Evolutionary conservation across 371 early-diverging fungal genomes (phyloP), one percentile per base, ranked within the genome.

Genomic region (Mortierella sp.): DNA sequence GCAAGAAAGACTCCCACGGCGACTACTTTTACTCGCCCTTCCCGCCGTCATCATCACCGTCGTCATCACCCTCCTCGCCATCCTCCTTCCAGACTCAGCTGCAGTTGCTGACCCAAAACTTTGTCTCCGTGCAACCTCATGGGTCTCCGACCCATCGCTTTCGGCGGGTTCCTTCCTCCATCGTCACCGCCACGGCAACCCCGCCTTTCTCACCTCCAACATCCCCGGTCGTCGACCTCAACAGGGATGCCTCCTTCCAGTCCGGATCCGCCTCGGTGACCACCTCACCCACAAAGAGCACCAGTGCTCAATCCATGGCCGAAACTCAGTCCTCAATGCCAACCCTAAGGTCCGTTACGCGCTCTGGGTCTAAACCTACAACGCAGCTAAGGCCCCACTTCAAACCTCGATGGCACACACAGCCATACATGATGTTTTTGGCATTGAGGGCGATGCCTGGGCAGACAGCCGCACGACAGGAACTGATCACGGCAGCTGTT

Each of bases 371-470:
- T 25, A 56, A 56, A 28, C 39, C 21, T 9, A 45, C 19, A 8
- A 51, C 72, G 3, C 64, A 66, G 2, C 31, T 41, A 29, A 59
- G 74, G 29, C 55, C 67, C 5, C 63, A 67, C 25, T 54, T 74
- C 49, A 79, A 74, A 44, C 94, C 94, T 14, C 82, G 95, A 25
- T 95, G 95, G 95, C 93, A 93, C 54, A 93, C 88, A 54, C 95
- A 95, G 68, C 87, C 89, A 19, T 93, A 92, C 76, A 80, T 94
- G 73, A 81, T 95, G 64, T 92, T 88, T 65, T 76, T 94, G 57
- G 91, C 93, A 10, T 71, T 95, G 43, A 79, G 92, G 6, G 84
- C 91, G 60, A 82, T 85, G 63, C 88, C 91, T n/a, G 82, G 82
- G 29, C 79, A 85, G 41, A 88, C 86, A 9, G 80, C 90, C 29